These are phyloP conservation scores for Apiotrichum laibachii DNA, from an alignment of 1,284 basidiomycete species.

Conservation along the genomic window DNA sequence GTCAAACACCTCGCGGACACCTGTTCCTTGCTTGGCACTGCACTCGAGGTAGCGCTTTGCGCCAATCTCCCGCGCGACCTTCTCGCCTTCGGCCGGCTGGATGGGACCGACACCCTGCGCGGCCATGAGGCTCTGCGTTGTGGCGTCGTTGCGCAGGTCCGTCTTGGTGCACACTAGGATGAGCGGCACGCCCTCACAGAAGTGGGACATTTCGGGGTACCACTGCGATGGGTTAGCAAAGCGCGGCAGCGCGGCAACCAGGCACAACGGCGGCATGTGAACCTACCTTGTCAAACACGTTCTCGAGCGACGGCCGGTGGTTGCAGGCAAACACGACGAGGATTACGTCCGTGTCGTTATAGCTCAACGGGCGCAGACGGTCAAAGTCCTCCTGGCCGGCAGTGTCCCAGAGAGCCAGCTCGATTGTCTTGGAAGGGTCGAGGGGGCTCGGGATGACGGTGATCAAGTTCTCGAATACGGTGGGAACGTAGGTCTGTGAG, in stretches of 20 bases:
- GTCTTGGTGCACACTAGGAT: constrained; percentile 92
- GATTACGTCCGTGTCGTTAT: constrained; percentile 95
- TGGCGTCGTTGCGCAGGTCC: constrained; percentile 82
- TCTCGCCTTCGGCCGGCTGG: constrained; percentile 70
- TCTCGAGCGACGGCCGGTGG: constrained; percentile 88
- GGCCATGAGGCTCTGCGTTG: constrained; percentile 83
- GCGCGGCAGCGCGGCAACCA: background rate
- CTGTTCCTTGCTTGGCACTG: constrained; percentile 82
- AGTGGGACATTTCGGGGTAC: constrained; percentile 97
- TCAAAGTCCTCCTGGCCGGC: constrained; percentile 99
- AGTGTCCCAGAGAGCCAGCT: constrained; percentile 96
- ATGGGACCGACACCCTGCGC: constrained; percentile 88
- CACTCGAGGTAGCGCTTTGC: constrained; percentile 91
- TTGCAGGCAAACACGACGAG: constrained; percentile 96
- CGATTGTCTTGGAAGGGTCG: constrained; percentile 79
- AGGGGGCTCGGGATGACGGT: constrained; percentile 71
- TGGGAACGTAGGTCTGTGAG: constrained; percentile 86
- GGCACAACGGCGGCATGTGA: background rate
- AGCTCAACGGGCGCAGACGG: constrained; percentile 85
- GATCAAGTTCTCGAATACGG: constrained; percentile 97
- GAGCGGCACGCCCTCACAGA: constrained; percentile 89
- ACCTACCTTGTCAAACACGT: constrained; percentile 74
- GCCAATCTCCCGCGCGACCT: constrained; percentile 84
- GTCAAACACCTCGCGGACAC: constrained; percentile 90
- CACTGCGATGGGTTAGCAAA: constrained; percentile 59